Evolutionary conservation across 139 green algal genomes (phyloP), one percentile per base, ranked within the genome.

Genomic region (Asterochloris sp.): DNA sequence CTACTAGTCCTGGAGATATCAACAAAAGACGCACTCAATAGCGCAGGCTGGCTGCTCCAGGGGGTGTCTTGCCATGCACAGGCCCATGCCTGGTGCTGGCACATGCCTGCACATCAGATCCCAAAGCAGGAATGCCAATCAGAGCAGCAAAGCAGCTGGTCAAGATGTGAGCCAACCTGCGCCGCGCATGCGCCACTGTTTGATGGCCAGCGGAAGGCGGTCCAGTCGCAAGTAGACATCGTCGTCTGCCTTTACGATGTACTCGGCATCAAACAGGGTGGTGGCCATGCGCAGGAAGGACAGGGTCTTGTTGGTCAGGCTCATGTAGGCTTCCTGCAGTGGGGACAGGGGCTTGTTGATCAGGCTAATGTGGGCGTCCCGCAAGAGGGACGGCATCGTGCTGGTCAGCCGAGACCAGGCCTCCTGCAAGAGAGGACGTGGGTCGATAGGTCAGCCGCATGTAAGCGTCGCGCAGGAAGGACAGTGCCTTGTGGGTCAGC

Each of bases 221-320:
- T 88, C 85, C 17, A 89, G 64, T 0, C 86, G 85, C 10, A 95
- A 29, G 79, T 93, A 95, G 13, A 94, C 91, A 73, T 94, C 91
- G 78, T 94, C 91, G 66, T 94, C 91, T 14, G 89, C 81, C 82
- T 95, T 96, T 54, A 96, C 75, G 47, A 96, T 86, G 29, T 83
- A 93, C 21, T 89, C 83, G 62, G 91, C 78, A 12, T 90, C 69
- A 66, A 88, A 93, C 9, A 47, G 23, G 17, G 38, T 12, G 12
- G 83, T 80, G 0, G 85, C 89, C 0, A 84, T 62, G 24, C 69
- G 61, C 54, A 96, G 88, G 79, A 94, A 96, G 4, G 74, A 77
- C 14, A 91, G 81, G 12, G 92, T 96, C 85, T 96, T 96, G 74
- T 86, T 85, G 21, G 92, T 78, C 80, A 96, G 88, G 78, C 86